These are phyloP conservation scores for Aspergillus tubingensis DNA, from an alignment of 2,329 filamentous ascomycete genomes.

Conservation along the genomic window DNA sequence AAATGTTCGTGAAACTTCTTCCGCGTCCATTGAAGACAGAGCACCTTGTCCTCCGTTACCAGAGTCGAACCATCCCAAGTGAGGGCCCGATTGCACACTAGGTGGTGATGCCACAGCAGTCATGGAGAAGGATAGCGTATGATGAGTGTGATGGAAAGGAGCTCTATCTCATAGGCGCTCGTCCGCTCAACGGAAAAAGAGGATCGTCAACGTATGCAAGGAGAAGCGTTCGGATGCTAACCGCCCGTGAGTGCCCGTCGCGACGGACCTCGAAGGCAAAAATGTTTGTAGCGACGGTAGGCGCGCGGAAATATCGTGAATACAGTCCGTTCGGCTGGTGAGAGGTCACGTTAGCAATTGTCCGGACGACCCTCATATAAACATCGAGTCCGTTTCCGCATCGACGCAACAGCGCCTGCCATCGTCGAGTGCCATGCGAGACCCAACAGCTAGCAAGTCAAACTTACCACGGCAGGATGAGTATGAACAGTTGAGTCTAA, in stretches of 20 bases:
- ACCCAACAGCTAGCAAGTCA: background rate
- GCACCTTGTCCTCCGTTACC: conserved; percentile 61
- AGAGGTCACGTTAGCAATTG: conserved; percentile 37
- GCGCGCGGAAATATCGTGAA: conserved; percentile 13
- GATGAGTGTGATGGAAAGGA: conserved; percentile 9
- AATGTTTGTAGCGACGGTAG: conserved; percentile 10
- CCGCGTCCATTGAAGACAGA: conserved; percentile 72
- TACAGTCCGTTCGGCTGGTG: conserved; percentile 20
- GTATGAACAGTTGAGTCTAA: conserved; percentile 15
- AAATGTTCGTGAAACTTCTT: conserved; percentile 85
- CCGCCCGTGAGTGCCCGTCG: conserved; percentile 8
- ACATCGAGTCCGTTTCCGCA: conserved; percentile 10
- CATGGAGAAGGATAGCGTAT: conserved; percentile 50
- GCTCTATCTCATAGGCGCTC: conserved; percentile 20
- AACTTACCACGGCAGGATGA: conserved; percentile 21
- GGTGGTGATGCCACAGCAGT: conserved; percentile 68
- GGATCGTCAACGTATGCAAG: background rate
- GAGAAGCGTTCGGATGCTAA: conserved; percentile 1
- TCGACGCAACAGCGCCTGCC: conserved; percentile 8
- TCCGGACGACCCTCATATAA: conserved; percentile 24
- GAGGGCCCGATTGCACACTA: conserved; percentile 62
- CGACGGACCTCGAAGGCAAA: conserved; percentile 8
- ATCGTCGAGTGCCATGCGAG: background rate
- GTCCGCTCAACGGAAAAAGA: background rate
- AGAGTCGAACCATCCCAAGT: conserved; percentile 61